phyloP scores from a whole-genome alignment of 148 eudicot genomes.

The Linanthus parryae region DNA sequence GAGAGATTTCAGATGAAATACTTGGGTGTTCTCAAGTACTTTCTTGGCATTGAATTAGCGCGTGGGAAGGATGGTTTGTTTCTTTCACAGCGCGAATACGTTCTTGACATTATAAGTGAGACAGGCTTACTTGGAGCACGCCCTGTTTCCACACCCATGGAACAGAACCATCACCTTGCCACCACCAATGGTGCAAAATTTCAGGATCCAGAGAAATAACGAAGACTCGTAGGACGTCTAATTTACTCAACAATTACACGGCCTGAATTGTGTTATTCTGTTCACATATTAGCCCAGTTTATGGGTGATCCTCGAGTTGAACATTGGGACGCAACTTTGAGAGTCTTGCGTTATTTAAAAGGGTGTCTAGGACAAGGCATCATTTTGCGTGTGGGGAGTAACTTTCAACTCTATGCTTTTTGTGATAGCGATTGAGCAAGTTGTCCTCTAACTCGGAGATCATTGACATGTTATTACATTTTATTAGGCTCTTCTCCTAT shows the following conservation, averaged over 20 bases:
- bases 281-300: no score
- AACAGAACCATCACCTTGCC: constrained; percentile 3
- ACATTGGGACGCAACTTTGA: no score
- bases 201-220: neutral
- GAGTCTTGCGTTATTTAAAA: no score
- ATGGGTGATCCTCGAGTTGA: no score
- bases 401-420: no score
- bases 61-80: neutral
- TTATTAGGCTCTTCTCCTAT: no score
- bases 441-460: no score
- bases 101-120: neutral
- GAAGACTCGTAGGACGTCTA: neutral
- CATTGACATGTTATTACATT: no score
- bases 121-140: neutral
- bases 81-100: neutral
- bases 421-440: no score
- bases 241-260: neutral
- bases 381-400: no score
- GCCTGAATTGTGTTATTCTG: constrained; percentile 3
- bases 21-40: no score
- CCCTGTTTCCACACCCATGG: neutral
- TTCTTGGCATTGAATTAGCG: neutral
- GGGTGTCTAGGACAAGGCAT: no score
- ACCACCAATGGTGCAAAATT: neutral
- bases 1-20: neutral